A percentile compares a stretch with the other conserved stretches of the same genome.
phyloP scores from a whole-genome alignment of 352 stramenopile genomes.

The Phytophthora boehmeriae region DNA sequence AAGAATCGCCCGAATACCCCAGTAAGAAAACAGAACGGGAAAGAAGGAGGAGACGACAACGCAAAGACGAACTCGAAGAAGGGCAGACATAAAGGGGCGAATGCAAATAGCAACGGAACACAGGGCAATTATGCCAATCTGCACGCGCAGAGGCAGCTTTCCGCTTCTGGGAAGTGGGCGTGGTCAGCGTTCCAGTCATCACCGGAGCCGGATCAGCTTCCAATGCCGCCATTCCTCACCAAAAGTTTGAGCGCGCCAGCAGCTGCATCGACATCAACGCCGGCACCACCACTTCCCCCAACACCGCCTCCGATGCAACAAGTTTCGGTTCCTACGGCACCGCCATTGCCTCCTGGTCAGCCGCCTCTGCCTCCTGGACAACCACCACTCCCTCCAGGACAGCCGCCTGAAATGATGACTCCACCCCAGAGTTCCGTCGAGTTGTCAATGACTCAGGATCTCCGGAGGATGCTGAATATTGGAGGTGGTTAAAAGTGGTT shows the following conservation, averaged over 20 bases:
- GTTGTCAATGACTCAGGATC: conserved; percentile 79
- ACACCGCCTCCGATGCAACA: conserved; percentile 31
- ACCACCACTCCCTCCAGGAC: conserved; percentile 33
- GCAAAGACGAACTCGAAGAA: conserved; percentile 30
- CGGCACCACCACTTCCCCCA: conserved; percentile 24
- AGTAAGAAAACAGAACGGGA: conserved; percentile 46
- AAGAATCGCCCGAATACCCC: conserved; percentile 53
- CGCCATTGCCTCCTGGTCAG: conserved; percentile 28
- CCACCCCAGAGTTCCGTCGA: conserved; percentile 54
- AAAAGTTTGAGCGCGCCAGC: conserved; percentile 13
- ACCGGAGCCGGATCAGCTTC: conserved; percentile 71
- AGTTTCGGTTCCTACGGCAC: conserved; percentile 11
- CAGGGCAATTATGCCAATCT: conserved; percentile 18
- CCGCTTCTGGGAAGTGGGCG: conserved; percentile 72
- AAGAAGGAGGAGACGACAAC: conserved; percentile 31
- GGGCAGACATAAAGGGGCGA: conserved; percentile 43
- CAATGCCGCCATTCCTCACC: conserved; percentile 73
- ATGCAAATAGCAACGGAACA: conserved; percentile 28
- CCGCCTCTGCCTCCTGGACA: conserved; percentile 26
- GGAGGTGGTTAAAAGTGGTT: conserved; percentile 37
- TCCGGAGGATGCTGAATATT: conserved; percentile 85
- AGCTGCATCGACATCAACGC: conserved; percentile 7
- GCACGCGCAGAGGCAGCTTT: conserved; percentile 44
- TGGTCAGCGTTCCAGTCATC: conserved; percentile 88
- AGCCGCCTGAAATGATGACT: conserved; percentile 38